Conservation (phyloP, 805 yeast species). For the Citeromyces nyonsensis region DNA sequence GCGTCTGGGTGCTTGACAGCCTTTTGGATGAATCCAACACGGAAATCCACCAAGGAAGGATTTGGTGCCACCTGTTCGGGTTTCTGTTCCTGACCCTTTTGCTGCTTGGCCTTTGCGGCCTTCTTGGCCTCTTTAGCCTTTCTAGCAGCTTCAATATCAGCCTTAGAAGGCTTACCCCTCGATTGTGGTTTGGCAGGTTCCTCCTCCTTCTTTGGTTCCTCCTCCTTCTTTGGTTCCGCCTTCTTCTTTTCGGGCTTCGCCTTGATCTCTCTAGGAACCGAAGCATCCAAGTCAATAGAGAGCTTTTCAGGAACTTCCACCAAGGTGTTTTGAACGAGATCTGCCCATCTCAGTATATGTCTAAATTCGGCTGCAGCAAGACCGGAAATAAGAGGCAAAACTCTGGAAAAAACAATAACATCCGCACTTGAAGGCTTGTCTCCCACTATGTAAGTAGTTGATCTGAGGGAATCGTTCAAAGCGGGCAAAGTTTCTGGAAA, state of each 20-base stretch:
- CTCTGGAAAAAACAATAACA: conserved; percentile 48
- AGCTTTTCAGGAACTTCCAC: conserved; percentile 31
- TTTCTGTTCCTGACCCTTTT: conserved; percentile 27
- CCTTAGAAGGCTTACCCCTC: conserved; percentile 7
- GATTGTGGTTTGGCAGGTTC: conserved; percentile 5
- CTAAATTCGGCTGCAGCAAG: conserved; percentile 46
- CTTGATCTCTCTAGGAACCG: conserved; percentile 41
- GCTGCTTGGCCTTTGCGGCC: conserved; percentile 38
- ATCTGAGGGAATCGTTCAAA: conserved; percentile 57
- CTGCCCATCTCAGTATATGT: conserved; percentile 89
- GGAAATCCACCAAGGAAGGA: conserved; percentile 80
- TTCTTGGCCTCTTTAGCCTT: conserved; percentile 22
- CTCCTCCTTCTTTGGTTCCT: conserved; percentile 4
- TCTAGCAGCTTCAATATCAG: conserved; percentile 11
- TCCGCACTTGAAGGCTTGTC: conserved; percentile 59
- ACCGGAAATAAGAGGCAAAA: conserved; percentile 40
- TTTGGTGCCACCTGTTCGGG: conserved; percentile 50
- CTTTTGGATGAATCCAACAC: conserved; percentile 94
- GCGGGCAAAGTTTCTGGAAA: conserved; percentile 36
- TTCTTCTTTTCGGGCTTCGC: conserved; percentile 17
- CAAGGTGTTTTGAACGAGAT: conserved; percentile 61
- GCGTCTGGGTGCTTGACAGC: conserved; percentile 97
- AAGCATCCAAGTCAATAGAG: conserved; percentile 39
- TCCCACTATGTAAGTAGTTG: conserved; percentile 58
- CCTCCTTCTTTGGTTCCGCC: conserved; percentile 9